Evolutionary conservation across 805 yeast species (phyloP).

Genomic region (Candida caryicola): DNA sequence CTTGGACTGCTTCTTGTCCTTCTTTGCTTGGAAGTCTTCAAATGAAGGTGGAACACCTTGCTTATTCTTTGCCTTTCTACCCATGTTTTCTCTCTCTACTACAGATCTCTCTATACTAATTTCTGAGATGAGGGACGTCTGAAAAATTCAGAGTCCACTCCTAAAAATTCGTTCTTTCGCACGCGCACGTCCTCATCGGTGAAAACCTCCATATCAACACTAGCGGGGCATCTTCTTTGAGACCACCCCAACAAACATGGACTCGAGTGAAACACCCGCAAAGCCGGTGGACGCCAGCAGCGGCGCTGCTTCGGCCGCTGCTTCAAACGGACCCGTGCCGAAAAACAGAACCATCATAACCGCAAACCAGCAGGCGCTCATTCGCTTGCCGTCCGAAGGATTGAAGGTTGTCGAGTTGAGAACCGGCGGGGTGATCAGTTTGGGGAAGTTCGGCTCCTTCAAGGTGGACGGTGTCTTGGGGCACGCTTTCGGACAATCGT

Average conservation of each 20-base stretch:
- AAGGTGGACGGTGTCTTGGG: conserved; percentile 73
- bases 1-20: conserved; percentile 18
- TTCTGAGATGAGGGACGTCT: conserved; percentile 8
- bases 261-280: neutral
- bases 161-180: neutral
- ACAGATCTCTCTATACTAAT: neutral
- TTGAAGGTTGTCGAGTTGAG: conserved; percentile 67
- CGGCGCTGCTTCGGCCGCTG: too few species aligned
- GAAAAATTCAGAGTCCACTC: conserved; percentile 4
- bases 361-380: conserved; percentile 54
- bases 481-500: conserved; percentile 81
- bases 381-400: conserved; percentile 80
- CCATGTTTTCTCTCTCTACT: conserved; percentile 48
- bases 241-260: neutral
- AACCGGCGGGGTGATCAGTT: conserved; percentile 56
- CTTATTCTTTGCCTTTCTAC: conserved; percentile 89
- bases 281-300: too few species aligned
- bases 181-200: neutral
- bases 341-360: conserved; percentile 35
- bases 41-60: conserved; percentile 89
- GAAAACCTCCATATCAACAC: neutral
- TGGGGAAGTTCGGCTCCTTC: conserved; percentile 93
- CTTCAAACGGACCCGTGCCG: too few species aligned
- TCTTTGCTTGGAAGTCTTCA: conserved; percentile 67
- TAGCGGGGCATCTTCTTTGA: neutral